Conservation (phyloP, 805 yeast genomes). For the Danielia oregonensis region DNA sequence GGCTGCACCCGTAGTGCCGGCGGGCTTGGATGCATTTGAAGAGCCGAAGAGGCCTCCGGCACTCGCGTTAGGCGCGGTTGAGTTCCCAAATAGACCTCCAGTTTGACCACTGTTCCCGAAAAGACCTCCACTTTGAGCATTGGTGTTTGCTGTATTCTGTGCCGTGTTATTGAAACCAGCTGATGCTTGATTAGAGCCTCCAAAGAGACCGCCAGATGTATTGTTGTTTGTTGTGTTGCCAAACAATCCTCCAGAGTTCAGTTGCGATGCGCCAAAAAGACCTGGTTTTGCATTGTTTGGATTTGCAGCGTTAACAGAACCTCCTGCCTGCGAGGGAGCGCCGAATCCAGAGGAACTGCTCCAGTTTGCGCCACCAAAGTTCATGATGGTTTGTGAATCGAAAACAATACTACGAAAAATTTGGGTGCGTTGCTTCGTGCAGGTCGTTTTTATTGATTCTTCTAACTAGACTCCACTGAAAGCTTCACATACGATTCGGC, state of each 20-base stretch:
- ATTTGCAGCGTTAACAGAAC: no score
- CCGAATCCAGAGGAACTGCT: conserved; percentile 14
- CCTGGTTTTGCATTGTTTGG: no score
- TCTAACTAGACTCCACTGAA: no score
- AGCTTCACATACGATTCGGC: conserved; percentile 22
- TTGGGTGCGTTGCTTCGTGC: no score
- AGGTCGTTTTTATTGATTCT: no score
- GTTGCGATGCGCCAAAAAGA: not conserved
- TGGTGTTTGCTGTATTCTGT: no score
- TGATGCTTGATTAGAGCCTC: no score
- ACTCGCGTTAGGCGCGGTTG: conserved; percentile 2
- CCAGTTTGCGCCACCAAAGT: conserved; percentile 12
- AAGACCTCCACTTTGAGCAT: no score
- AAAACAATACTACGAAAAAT: conserved; percentile 1
- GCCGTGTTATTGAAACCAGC: no score
- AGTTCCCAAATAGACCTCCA: conserved; percentile 8
- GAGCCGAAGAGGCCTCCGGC: not conserved
- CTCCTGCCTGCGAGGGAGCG: no score
- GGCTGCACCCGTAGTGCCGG: no score
- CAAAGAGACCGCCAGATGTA: conserved; percentile 16
- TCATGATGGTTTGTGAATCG: conserved; percentile 6
- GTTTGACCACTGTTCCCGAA: conserved; percentile 1
- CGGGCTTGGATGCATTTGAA: no score
- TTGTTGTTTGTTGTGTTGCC: conserved; percentile 5
- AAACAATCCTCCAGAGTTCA: conserved; percentile 5